Evolutionary conservation across 2,329 filamentous ascomycete species (phyloP).

Genomic region (Ceratocystis diversiconidia): DNA sequence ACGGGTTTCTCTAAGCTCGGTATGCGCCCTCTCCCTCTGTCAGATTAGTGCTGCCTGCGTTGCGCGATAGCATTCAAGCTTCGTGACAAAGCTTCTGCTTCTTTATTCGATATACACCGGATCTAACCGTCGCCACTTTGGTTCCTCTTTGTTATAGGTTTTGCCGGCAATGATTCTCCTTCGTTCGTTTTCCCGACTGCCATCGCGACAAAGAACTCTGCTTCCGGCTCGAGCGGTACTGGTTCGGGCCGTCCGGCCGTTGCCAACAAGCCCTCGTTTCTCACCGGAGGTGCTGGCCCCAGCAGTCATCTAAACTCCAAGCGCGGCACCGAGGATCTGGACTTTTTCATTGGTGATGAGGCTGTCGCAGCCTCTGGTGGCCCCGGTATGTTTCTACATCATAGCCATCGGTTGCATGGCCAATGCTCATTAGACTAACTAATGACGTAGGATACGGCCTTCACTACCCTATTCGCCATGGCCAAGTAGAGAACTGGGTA

Average conservation of each 20-base stretch:
- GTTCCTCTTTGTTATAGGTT: conserved; percentile 43
- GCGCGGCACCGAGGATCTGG: conserved; percentile 90
- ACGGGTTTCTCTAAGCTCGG: conserved; percentile 99
- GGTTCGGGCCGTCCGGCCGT: conserved; percentile 82
- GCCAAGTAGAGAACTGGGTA: conserved; percentile 98
- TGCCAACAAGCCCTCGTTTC: conserved; percentile 86
- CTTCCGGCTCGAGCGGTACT: conserved; percentile 55
- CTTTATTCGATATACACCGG: conserved; percentile 2
- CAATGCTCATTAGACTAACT: conserved; percentile 16
- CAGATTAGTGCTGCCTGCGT: background rate
- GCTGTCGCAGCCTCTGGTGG: conserved; percentile 71
- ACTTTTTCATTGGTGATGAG: conserved; percentile 98
- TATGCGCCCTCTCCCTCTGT: conserved; percentile 31
- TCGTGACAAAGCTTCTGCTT: conserved; percentile 14
- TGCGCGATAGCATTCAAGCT: conserved; percentile 2
- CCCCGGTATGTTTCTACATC: conserved; percentile 45
- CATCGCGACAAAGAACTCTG: conserved; percentile 81
- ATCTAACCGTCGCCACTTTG: conserved; percentile 15
- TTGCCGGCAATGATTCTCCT: conserved; percentile 96
- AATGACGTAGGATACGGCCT: conserved; percentile 63
- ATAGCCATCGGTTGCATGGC: background rate
- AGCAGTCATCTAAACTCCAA: conserved; percentile 75
- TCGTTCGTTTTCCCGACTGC: conserved; percentile 99
- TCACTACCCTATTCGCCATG: conserved; percentile 94
- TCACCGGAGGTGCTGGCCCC: conserved; percentile 78